Base-by-base conservation (phyloP, 352 stramenopile species). In the Pythium utonaiense region DNA sequence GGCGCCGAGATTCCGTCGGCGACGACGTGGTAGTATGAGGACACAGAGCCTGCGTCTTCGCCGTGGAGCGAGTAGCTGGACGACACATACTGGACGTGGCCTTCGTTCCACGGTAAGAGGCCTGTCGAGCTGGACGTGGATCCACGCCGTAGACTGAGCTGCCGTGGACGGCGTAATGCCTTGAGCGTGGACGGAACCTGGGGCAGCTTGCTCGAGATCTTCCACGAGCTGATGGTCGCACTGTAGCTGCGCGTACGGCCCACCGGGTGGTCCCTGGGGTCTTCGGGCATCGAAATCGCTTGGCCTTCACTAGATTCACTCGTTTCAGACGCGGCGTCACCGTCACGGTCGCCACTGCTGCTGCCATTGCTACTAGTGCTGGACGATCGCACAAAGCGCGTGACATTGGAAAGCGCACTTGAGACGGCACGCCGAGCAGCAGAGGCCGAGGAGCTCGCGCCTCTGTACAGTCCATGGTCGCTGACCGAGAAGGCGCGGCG, bases 11-110 rank as follows among this genome's bases (percentile, higher is more conserved):
- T 79, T 13, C 84, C 84, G 61, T 91, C 84, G 14, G 84, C 78
- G 3, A 93, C 78, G 63, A 93, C 80, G 67, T 93, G 84, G 59
- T 84, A 91, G 66, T 84, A 89, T 22, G 36, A 69, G 9, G 71
- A 73, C 6, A 64, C 59, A 3, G 68, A 75, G n/a, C 79, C 74
- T 4, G 77, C 82, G 67, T 93, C 84, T 78, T 93, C 84, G 33
- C 78, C 75, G 55, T 93, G 84, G 38, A 67, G 76, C 61, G 78
- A 74, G 50, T 85, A 80, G 14, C 34, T 30, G 2, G 67, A 66
- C 8, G 71, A 58, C 4, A 74, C 83, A 30, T 82, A 82, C 54
- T 80, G 73, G 54, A 88, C 57, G 28, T 56, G 30, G 34, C 71
- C 52, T 28, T 73, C 30, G 13, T 74, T 66, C 55, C 63, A 62